Conservation (phyloP, 495 filamentous ascomycete genomes). For the Talaromyces wortmannii region DNA sequence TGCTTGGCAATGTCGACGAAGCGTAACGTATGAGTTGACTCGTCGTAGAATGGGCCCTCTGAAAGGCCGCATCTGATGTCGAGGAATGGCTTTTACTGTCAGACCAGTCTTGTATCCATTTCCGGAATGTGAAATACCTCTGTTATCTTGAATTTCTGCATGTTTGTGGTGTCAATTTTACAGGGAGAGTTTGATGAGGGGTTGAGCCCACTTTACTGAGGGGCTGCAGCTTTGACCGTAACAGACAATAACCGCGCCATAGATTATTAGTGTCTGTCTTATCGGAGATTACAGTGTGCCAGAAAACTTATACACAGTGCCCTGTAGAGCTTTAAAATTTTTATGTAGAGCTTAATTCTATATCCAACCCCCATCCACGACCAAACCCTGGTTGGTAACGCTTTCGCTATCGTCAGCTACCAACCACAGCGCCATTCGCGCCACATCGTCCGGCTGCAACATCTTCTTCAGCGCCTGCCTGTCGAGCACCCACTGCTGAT, state of each 20-base stretch:
- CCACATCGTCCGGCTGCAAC: conserved; percentile 39
- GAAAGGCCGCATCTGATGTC: conserved; percentile 66
- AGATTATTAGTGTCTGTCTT: too few species aligned
- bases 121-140: neutral
- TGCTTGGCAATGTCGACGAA: conserved; percentile 86
- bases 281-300: too few species aligned
- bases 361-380: neutral
- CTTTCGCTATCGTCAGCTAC: neutral
- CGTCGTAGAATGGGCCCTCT: conserved; percentile 79
- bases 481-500: conserved; percentile 26
- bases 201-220: neutral
- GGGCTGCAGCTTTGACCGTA: neutral
- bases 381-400: neutral
- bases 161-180: neutral
- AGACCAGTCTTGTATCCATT: neutral
- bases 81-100: conserved; percentile 59
- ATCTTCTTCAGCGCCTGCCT: conserved; percentile 34
- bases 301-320: neutral
- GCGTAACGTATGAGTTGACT: conserved; percentile 61
- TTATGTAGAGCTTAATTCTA: neutral
- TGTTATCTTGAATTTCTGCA: conserved; percentile 3
- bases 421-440: conserved; percentile 5
- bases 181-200: neutral
- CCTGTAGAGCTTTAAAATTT: neutral
- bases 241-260: too few species aligned